Conservation (phyloP, 1,139 yeast species). For the Yamadazyma aaseri region DNA sequence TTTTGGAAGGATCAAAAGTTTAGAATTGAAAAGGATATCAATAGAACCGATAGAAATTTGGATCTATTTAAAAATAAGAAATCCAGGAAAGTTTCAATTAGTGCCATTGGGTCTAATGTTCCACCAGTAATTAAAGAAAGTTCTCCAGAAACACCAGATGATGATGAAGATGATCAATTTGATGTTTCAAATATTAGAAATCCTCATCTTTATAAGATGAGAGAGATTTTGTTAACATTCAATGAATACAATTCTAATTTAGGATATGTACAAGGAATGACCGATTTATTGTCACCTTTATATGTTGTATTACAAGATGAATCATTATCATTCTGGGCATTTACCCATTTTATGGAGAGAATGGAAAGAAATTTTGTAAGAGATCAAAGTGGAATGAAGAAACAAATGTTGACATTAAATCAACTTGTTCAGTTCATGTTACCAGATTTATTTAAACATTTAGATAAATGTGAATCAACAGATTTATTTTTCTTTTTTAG, state of each 20-base stretch:
- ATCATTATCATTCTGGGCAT: conserved; percentile 82
- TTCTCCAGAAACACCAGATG: conserved; percentile 46
- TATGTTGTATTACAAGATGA: conserved; percentile 81
- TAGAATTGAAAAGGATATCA: conserved; percentile 91
- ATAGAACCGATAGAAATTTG: conserved; percentile 82
- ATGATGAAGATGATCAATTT: conserved; percentile 49
- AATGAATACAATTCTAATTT: conserved; percentile 79
- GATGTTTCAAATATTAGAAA: conserved; percentile 55
- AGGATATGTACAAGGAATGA: conserved; percentile 98
- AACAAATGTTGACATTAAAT: conserved; percentile 79
- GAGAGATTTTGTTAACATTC: conserved; percentile 81
- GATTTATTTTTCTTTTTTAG: conserved; percentile 92
- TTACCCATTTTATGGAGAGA: conserved; percentile 83
- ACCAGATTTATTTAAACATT: conserved; percentile 78
- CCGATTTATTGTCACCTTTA: conserved; percentile 84
- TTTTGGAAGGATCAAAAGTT: conserved; percentile 87
- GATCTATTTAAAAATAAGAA: conserved; percentile 53
- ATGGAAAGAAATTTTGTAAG: conserved; percentile 94
- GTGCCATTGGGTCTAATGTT: conserved; percentile 20
- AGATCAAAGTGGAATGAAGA: conserved; percentile 90
- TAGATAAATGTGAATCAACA: conserved; percentile 83
- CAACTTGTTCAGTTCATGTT: conserved; percentile 85
- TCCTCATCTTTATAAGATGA: conserved; percentile 66
- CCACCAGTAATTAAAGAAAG: conserved; percentile 27
- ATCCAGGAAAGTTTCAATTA: conserved; percentile 15